A percentile compares a stretch with the other conserved stretches of the same genome.
Conservation (phyloP, 805 yeast species). For the Teunomyces panamensis region DNA sequence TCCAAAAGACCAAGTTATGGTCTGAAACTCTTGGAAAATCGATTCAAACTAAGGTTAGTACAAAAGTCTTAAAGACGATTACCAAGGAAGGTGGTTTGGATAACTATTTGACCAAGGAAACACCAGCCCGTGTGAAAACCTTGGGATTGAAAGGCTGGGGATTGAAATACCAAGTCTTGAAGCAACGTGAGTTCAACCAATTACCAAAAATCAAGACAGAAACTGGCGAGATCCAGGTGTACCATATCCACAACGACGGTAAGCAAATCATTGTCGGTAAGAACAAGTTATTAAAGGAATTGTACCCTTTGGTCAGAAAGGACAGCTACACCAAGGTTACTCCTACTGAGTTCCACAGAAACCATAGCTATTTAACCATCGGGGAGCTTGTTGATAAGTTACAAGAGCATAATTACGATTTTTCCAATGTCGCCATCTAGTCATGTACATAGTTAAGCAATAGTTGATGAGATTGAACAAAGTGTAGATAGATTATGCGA, state of each 20-base stretch:
- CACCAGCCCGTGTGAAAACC: slow-evolving; percentile 86
- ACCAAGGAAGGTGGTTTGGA: slow-evolving; percentile 95
- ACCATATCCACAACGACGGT: slow-evolving; percentile 46
- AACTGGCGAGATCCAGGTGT: slow-evolving; percentile 39
- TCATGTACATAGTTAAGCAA: slow-evolving; percentile 7
- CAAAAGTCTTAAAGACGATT: slow-evolving; percentile 82
- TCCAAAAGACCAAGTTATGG: slow-evolving; percentile 74
- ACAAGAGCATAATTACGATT: slow-evolving; percentile 42
- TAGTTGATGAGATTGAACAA: neutral
- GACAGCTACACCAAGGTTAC: slow-evolving; percentile 43
- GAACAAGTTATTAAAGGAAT: slow-evolving; percentile 53
- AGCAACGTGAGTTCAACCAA: slow-evolving; percentile 37
- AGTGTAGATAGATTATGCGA: neutral
- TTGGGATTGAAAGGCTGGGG: slow-evolving; percentile 93
- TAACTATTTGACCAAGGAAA: slow-evolving; percentile 80
- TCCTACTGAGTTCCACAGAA: slow-evolving; percentile 46
- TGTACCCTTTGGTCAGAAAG: slow-evolving; percentile 50
- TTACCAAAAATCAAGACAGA: slow-evolving; percentile 33
- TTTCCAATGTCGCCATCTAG: slow-evolving; percentile 24
- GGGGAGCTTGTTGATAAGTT: slow-evolving; percentile 51
- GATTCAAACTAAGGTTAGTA: slow-evolving; percentile 61
- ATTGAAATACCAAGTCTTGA: slow-evolving; percentile 71
- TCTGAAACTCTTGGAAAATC: slow-evolving; percentile 68
- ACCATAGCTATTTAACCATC: slow-evolving; percentile 43
- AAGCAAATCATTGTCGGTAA: slow-evolving; percentile 59